These are phyloP conservation scores for Taphrina confusa DNA, from an alignment of 1,139 yeast species.

Conservation along the genomic window DNA sequence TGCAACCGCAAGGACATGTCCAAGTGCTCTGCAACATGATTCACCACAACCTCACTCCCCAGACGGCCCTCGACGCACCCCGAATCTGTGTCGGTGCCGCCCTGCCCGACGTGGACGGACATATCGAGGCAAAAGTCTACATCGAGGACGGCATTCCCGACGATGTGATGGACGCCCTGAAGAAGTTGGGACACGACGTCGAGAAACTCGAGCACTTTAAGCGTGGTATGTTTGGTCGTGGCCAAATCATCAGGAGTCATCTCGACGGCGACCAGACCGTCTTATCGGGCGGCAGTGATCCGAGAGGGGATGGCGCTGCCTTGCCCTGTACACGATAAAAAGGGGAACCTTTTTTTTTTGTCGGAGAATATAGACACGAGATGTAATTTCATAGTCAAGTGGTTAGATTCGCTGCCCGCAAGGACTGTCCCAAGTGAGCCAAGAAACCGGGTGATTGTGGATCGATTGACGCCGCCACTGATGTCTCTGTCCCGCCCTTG, in stretches of 20 bases:
- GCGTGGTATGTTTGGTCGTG: conserved; percentile 53
- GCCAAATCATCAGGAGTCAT: conserved; percentile 63
- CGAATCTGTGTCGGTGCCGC: conserved; percentile 64
- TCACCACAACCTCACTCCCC: conserved; percentile 67
- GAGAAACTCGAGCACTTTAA: conserved; percentile 52
- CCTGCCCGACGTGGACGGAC: conserved; percentile 50
- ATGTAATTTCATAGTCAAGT: neutral
- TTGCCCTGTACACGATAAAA: conserved; percentile 49
- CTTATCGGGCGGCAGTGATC: conserved; percentile 73
- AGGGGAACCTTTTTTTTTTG: neutral
- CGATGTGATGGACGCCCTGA: conserved; percentile 52
- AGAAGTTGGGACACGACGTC: conserved; percentile 61
- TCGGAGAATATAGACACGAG: neutral
- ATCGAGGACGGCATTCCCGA: conserved; percentile 65
- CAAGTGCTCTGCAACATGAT: conserved; percentile 71
- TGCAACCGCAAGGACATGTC: conserved; percentile 84
- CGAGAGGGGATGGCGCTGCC: conserved; percentile 80
- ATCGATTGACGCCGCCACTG: neutral
- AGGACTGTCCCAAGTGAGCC: neutral
- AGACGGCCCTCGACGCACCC: conserved; percentile 75
- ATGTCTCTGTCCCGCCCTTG: conserved; percentile 4
- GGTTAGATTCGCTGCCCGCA: neutral
- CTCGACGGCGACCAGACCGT: conserved; percentile 49
- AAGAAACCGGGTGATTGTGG: conserved; percentile 6
- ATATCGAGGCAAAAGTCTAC: conserved; percentile 57